Evolutionary conservation across 2,329 filamentous ascomycete genomes (phyloP).

Genomic region (Aspergillus aculeatus): DNA sequence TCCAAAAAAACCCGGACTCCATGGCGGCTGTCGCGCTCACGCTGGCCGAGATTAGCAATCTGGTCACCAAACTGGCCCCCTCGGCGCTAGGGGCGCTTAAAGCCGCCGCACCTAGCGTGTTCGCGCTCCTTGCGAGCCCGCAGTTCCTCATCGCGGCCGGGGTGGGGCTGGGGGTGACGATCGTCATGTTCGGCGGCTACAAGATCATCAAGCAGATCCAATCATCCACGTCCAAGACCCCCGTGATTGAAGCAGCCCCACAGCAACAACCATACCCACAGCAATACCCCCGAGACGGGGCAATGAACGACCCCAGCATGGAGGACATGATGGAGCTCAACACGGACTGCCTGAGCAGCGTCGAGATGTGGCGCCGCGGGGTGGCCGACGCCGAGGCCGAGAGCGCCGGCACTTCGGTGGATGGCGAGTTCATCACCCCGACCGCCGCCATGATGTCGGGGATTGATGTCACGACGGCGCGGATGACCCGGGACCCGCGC

Average conservation of each 20-base stretch:
- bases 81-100: slow-evolving; percentile 74
- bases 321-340: slow-evolving; percentile 59
- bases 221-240: slow-evolving; percentile 34
- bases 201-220: slow-evolving; percentile 90
- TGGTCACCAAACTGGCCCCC: slow-evolving; percentile 81
- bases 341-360: slow-evolving; percentile 52
- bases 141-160: slow-evolving; percentile 93
- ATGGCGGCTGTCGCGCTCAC: slow-evolving; percentile 92
- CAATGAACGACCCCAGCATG: slow-evolving; percentile 35
- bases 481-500: slow-evolving; percentile 31
- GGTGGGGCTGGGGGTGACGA: slow-evolving; percentile 85
- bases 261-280: neutral
- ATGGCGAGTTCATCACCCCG: slow-evolving; percentile 65
- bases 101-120: slow-evolving; percentile 77
- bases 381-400: slow-evolving; percentile 58
- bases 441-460: slow-evolving; percentile 52
- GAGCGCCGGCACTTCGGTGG: slow-evolving; percentile 60
- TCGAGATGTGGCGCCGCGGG: slow-evolving; percentile 64
- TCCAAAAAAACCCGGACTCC: slow-evolving; percentile 81
- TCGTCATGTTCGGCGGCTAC: slow-evolving; percentile 93
- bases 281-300: neutral
- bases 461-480: slow-evolving; percentile 37
- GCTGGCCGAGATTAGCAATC: slow-evolving; percentile 81
- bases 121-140: slow-evolving; percentile 80
- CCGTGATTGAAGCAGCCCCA: neutral